phyloP scores from a whole-genome alignment of 2,329 filamentous ascomycete species.

The Chrysoporthe deuterocubensis region DNA sequence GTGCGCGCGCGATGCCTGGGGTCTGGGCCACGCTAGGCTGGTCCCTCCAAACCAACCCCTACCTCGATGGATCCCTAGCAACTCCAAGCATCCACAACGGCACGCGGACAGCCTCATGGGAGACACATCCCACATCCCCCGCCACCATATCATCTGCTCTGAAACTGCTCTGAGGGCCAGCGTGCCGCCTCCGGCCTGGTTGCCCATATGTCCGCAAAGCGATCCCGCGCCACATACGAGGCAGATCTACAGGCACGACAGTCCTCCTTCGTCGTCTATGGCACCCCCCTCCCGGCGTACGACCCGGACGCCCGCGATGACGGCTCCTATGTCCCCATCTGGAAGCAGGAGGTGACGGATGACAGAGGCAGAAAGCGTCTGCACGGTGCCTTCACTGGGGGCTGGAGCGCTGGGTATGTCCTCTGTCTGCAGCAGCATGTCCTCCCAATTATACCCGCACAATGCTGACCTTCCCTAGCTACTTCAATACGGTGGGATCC shows the following conservation, averaged over 20 bases:
- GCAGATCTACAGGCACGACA: conserved; percentile 68
- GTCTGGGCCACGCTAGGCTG: neutral
- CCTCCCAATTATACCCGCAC: neutral
- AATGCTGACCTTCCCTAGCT: conserved; percentile 54
- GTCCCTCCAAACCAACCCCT: neutral
- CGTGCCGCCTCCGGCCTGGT: neutral
- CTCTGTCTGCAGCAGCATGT: neutral
- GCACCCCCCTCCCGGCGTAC: conserved; percentile 79
- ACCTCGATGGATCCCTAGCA: neutral
- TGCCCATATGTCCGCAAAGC: conserved; percentile 73
- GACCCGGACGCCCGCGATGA: conserved; percentile 82
- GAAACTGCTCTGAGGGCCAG: neutral
- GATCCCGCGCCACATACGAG: conserved; percentile 78
- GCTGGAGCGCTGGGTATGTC: conserved; percentile 90
- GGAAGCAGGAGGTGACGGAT: conserved; percentile 97
- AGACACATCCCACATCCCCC: neutral
- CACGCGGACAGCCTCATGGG: neutral
- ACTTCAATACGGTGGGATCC: conserved; percentile 97
- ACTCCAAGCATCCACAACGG: neutral
- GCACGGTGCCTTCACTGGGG: conserved; percentile 95
- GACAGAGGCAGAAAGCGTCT: conserved; percentile 87
- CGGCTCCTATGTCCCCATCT: conserved; percentile 90
- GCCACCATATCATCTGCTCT: neutral
- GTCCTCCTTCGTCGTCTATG: conserved; percentile 78
- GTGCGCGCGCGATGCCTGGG: conserved; percentile 1